phyloP scores from a whole-genome alignment of 805 yeast genomes.

The Spathaspora arborariae region DNA sequence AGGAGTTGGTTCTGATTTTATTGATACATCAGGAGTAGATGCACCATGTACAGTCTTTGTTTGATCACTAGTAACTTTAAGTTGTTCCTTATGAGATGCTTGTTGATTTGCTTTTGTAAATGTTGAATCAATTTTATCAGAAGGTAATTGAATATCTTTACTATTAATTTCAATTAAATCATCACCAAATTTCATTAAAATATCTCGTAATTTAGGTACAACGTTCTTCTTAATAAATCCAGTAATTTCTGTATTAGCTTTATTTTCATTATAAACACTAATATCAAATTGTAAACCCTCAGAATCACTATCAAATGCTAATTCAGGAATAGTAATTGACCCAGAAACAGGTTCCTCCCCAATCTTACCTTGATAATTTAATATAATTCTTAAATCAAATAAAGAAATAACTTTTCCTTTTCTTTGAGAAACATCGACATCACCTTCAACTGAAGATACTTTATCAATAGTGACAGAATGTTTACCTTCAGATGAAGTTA shows the following conservation, averaged over 20 bases:
- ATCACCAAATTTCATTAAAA: constrained; percentile 63
- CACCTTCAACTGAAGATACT: constrained; percentile 77
- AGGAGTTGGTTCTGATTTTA: constrained; percentile 10
- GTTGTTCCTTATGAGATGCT: constrained; percentile 1
- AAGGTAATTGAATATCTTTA: constrained; percentile 78
- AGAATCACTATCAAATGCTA: constrained; percentile 85
- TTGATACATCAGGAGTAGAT: constrained; percentile 8
- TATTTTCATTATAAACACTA: constrained; percentile 54
- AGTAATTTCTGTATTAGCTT: constrained; percentile 49
- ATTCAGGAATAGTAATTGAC: constrained; percentile 79
- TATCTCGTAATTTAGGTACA: constrained; percentile 65
- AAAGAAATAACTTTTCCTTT: constrained; percentile 93
- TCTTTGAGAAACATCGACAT: constrained; percentile 94
- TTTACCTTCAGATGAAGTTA: constrained; percentile 34
- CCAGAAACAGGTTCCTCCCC: constrained; percentile 52
- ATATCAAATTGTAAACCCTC: constrained; percentile 86
- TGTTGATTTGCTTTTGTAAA: constrained; percentile 54
- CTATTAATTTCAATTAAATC: constrained; percentile 77
- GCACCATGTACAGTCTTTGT: too few species aligned
- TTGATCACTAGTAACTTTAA: constrained; percentile 11
- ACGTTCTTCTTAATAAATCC: constrained; percentile 45
- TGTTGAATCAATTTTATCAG: constrained; percentile 35
- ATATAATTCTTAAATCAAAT: constrained; percentile 71
- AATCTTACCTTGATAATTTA: constrained; percentile 51
- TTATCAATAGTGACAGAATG: constrained; percentile 33